phyloP scores from a whole-genome alignment of 805 yeast species.

The Candida coquimbonensis region DNA sequence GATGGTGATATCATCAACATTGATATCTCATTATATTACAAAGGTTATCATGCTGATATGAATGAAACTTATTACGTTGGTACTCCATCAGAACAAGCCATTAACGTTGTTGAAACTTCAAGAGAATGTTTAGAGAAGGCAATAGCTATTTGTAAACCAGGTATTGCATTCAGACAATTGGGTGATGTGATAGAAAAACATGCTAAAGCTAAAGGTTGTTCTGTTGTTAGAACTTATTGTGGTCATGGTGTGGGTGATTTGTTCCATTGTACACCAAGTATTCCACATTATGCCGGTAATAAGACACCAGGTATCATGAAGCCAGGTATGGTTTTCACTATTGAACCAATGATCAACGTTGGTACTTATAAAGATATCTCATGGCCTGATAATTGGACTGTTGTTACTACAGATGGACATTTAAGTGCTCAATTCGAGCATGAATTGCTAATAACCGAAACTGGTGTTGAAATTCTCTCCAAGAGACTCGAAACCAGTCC shows the following conservation, averaged over 20 bases:
- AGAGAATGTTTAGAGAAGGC: constrained; percentile 84
- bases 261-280: constrained; percentile 88
- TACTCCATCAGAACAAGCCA: constrained; percentile 72
- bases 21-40: constrained; percentile 78
- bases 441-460: constrained; percentile 85
- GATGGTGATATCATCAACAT: constrained; percentile 94
- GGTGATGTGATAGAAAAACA: constrained; percentile 87
- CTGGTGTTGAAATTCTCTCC: constrained; percentile 85
- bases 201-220: constrained; percentile 69
- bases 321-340: constrained; percentile 94
- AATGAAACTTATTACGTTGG: constrained; percentile 98
- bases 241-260: constrained; percentile 88
- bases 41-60: constrained; percentile 90
- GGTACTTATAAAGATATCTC: constrained; percentile 74
- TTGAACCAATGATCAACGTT: constrained; percentile 92
- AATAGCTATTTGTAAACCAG: constrained; percentile 83
- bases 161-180: constrained; percentile 74
- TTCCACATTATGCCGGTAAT: constrained; percentile 92
- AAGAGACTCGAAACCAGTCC: constrained; percentile 78
- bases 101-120: constrained; percentile 85
- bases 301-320: constrained; percentile 91
- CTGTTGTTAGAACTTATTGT: constrained; percentile 84
- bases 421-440: constrained; percentile 94
- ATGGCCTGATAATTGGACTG: constrained; percentile 99
- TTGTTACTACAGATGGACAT: constrained; percentile 84